A percentile compares a stretch with the other conserved stretches of the same genome.
phyloP scores from a whole-genome alignment of 108 stramenopile species.

The Skeletonema potamos region DNA sequence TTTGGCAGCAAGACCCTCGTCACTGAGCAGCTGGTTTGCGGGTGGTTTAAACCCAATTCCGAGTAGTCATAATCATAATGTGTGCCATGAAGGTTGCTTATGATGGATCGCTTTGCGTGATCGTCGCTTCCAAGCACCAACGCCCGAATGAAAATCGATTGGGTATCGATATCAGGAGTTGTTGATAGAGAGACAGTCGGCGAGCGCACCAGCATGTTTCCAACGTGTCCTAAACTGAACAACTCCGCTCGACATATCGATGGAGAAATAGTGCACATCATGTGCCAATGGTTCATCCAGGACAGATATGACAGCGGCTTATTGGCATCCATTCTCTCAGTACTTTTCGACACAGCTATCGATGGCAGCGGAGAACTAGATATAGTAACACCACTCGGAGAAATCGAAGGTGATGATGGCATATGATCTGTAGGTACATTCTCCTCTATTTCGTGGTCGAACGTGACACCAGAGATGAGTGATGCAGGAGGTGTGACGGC shows the following conservation, averaged over 20 bases:
- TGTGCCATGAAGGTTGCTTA: slow-evolving; percentile 40
- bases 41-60: background rate
- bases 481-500: slow-evolving; percentile 27
- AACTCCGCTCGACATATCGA: slow-evolving; percentile 59
- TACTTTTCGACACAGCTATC: slow-evolving; percentile 49
- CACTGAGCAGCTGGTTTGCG: slow-evolving; percentile 39
- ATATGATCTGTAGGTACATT: slow-evolving; percentile 14
- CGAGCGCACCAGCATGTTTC: background rate
- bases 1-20: slow-evolving; percentile 43
- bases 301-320: slow-evolving; percentile 64
- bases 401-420: slow-evolving; percentile 51
- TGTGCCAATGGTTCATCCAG: slow-evolving; percentile 87
- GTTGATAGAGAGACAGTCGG: background rate
- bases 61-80: slow-evolving; percentile 8
- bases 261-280: slow-evolving; percentile 66
- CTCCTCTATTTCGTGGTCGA: slow-evolving; percentile 13
- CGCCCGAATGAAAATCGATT: slow-evolving; percentile 59
- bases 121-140: slow-evolving; percentile 63
- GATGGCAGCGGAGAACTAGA: slow-evolving; percentile 68
- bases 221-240: slow-evolving; percentile 68
- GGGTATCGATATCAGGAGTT: slow-evolving; percentile 14
- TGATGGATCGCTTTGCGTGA: slow-evolving; percentile 50
- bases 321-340: background rate
- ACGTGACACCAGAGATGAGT: slow-evolving; percentile 17
- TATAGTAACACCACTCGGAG: slow-evolving; percentile 77